Conservation (phyloP, 768 basidiomycete species). For the Russula emetica region DNA sequence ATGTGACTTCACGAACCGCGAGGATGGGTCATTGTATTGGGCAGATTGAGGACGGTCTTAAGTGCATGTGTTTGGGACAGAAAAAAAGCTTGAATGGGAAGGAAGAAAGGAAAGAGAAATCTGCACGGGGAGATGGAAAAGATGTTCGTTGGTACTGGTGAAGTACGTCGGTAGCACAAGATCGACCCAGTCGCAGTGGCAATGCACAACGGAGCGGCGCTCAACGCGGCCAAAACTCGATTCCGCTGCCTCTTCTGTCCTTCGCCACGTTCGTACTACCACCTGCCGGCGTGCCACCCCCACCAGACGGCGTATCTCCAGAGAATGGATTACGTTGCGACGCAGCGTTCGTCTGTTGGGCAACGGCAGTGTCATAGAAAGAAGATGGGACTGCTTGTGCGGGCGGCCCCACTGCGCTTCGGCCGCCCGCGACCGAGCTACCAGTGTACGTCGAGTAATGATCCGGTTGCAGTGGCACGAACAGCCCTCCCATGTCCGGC, state of each 20-base stretch:
- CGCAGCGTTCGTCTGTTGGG: conserved; percentile 35
- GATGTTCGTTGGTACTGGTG: conserved; percentile 10
- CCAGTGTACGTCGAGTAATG: conserved; percentile 57
- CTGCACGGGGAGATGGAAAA: conserved; percentile 22
- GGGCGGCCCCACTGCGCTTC: conserved; percentile 47
- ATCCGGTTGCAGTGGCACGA: conserved; percentile 80
- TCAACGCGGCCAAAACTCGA: conserved; percentile 77
- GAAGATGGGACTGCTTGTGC: conserved; percentile 54
- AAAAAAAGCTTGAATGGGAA: conserved; percentile 2
- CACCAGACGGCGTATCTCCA: conserved; percentile 21
- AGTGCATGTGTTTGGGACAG: conserved; percentile 10
- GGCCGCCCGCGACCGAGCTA: conserved; percentile 32
- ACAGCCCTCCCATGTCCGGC: conserved; percentile 63
- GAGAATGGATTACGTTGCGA: conserved; percentile 39
- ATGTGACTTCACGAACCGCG: conserved; percentile 13
- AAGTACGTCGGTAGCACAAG: conserved; percentile 5
- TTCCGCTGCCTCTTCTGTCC: conserved; percentile 53
- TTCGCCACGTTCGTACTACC: conserved; percentile 46
- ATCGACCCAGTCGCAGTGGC: conserved; percentile 2
- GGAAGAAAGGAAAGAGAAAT: conserved; percentile 16
- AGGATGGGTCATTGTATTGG: conserved; percentile 15
- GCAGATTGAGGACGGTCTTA: conserved; percentile 6
- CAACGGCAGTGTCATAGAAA: conserved; percentile 64
- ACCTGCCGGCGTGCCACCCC: conserved; percentile 35
- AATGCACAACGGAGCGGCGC: conserved; percentile 5